phyloP scores from a whole-genome alignment of 441 rosid genomes.

The Geranium incanum region DNA sequence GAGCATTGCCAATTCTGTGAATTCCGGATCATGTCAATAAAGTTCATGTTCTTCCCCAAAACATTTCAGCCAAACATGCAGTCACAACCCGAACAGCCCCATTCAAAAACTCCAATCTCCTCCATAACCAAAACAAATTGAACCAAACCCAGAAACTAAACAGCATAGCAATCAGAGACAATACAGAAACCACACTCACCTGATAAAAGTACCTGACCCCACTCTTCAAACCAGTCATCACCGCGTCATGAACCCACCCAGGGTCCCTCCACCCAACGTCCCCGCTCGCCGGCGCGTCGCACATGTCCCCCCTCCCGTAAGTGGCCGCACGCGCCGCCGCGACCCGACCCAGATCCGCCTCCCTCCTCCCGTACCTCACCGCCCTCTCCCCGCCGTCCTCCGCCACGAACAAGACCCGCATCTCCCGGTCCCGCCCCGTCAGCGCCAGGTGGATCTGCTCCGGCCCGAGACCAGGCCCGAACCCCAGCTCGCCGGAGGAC shows the following conservation, averaged over 20 bases:
- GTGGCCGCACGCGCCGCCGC: conserved; percentile 48
- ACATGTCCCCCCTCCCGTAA: conserved; percentile 72
- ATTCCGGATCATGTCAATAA: neutral
- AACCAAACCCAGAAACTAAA: neutral
- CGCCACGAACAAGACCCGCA: conserved; percentile 74
- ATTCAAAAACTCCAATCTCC: neutral
- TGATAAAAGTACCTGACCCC: conserved; percentile 63
- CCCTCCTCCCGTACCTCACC: conserved; percentile 54
- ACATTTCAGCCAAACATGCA: neutral
- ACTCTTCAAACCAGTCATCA: conserved; percentile 48
- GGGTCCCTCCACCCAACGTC: conserved; percentile 86
- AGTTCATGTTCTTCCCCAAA: neutral
- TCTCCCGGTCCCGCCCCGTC: conserved; percentile 57
- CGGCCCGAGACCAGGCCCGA: conserved; percentile 37
- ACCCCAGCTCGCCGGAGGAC: conserved; percentile 37
- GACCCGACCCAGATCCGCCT: conserved; percentile 29
- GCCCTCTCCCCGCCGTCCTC: conserved; percentile 54
- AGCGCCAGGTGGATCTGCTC: conserved; percentile 74
- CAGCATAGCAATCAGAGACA: neutral
- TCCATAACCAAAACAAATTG: neutral
- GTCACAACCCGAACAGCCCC: neutral
- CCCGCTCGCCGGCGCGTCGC: conserved; percentile 65
- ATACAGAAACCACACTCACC: conserved; percentile 30
- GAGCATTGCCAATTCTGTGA: neutral
- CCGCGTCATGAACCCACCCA: conserved; percentile 68